A percentile compares a stretch with the other conserved stretches of the same genome.
Evolutionary conservation across 495 filamentous ascomycete genomes (phyloP).

Genomic region (Saxophila tyrrhenica): DNA sequence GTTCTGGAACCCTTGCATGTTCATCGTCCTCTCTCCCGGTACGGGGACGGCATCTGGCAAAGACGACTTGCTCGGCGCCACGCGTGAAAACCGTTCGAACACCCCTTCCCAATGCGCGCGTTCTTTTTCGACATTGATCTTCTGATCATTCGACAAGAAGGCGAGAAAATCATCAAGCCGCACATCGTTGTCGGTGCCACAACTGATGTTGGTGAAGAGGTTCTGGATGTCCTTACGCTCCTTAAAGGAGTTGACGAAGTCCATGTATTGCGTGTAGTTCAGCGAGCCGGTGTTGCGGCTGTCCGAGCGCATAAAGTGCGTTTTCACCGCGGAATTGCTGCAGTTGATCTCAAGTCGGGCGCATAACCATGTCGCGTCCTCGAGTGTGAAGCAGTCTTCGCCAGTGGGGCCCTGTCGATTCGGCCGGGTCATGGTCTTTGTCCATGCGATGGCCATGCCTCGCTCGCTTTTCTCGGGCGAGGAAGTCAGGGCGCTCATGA

Average conservation of each 20-base stretch:
- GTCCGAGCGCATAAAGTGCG: slow-evolving; percentile 71
- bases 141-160: slow-evolving; percentile 66
- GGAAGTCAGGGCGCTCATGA: slow-evolving; percentile 71
- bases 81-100: slow-evolving; percentile 61
- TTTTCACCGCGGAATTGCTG: slow-evolving; percentile 57
- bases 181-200: slow-evolving; percentile 48
- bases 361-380: slow-evolving; percentile 69
- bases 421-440: slow-evolving; percentile 61
- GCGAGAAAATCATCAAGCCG: slow-evolving; percentile 50
- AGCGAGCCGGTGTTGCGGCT: slow-evolving; percentile 46
- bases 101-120: slow-evolving; percentile 53
- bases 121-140: slow-evolving; percentile 59
- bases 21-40: slow-evolving; percentile 46
- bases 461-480: slow-evolving; percentile 67
- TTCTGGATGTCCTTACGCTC: slow-evolving; percentile 65
- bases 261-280: slow-evolving; percentile 63
- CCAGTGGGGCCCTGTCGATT: slow-evolving; percentile 38
- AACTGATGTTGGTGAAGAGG: slow-evolving; percentile 49
- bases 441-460: slow-evolving; percentile 53
- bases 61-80: slow-evolving; percentile 29
- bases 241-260: slow-evolving; percentile 73
- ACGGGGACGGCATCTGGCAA: slow-evolving; percentile 9
- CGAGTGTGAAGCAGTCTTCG: slow-evolving; percentile 61
- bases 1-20: slow-evolving; percentile 57
- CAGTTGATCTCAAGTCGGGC: slow-evolving; percentile 81